Conservation (phyloP, 192 early-diverging fungal species). For the Rhizophagus clarus region DNA sequence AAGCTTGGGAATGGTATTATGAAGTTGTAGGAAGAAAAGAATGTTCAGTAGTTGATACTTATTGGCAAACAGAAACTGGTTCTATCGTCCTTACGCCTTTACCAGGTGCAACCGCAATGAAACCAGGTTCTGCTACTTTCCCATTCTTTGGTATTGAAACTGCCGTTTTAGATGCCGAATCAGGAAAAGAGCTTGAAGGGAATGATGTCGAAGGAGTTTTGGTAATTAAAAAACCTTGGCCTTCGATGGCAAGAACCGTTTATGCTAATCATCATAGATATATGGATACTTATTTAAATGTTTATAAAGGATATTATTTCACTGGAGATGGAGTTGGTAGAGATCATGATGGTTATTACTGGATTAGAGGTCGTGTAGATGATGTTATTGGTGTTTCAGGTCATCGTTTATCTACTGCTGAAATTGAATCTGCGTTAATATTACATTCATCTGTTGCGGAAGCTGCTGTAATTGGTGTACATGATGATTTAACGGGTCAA, state of each 20-base stretch:
- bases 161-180: constrained; percentile 80
- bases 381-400: constrained; percentile 97
- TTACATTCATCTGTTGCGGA: constrained; percentile 81
- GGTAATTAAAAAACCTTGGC: constrained; percentile 85
- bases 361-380: constrained; percentile 85
- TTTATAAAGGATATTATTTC: constrained; percentile 93
- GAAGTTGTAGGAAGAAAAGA: constrained; percentile 82
- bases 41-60: constrained; percentile 97
- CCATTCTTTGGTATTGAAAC: constrained; percentile 97
- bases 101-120: constrained; percentile 85
- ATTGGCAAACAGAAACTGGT: constrained; percentile 94
- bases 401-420: constrained; percentile 91
- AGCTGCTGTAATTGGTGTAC: constrained; percentile 85
- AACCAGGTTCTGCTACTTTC: constrained; percentile 93
- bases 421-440: constrained; percentile 91
- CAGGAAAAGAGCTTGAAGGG: constrained; percentile 82
- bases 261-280: constrained; percentile 91
- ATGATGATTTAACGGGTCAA: constrained; percentile 91
- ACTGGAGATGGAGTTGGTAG: constrained; percentile 92
- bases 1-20: constrained; percentile 98
- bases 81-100: constrained; percentile 90
- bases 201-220: constrained; percentile 92
- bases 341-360: constrained; percentile 94
- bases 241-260: constrained; percentile 89
- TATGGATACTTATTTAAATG: constrained; percentile 90